Evolutionary conservation across 1,284 basidiomycete genomes (phyloP), one percentile per base, ranked within the genome.

Genomic region (Vanrija sp.): DNA sequence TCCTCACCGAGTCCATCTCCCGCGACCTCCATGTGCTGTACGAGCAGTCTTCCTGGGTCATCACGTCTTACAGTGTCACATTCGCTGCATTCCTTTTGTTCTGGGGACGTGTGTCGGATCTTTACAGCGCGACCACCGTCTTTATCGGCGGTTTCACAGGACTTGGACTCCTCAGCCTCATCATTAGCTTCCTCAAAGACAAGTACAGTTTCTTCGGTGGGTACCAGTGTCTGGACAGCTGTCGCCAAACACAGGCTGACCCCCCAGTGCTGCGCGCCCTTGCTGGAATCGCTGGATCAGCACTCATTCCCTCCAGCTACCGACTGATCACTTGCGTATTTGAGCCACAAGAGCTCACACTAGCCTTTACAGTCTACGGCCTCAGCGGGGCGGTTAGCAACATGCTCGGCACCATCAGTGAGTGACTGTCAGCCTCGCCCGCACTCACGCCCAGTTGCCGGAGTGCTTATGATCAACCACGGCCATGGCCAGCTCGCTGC

Each of bases 311-410:
- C 2, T 62, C 72, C 16, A 64, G 72, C 2, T 74, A 71, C 60
- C 65, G 71, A 47, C 62, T 77, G 38, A 76, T 77, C 48, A 49
- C 67, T 14, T 57, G 63, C 28, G 60, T 71, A 26, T 76, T 75
- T 46, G 65, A 65, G 25, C 61, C 60, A 0, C 42, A 61, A 2
- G 68, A 75, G 56, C 64, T 70, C 26, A 55, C 60, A 28, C 55
- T 61, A 10, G 73, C 74, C 0, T 68, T 73, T n/a, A 71, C 74
- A 2, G 29, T 72, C 6, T 77, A 66, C 54, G 65, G 67, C 9
- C 58, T 78, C 43, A 67, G 69, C 6, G 78, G 75, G n/a, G 65
- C 71, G n/a, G 39, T 72, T 39, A 65, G 69, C 26, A 74, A 76
- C 58, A 67, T 72, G n/a, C 62, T 62, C 1, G 73, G 67, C 38